Base-by-base conservation (phyloP, 129 eudicot species). In the Flaveria trinervia region DNA sequence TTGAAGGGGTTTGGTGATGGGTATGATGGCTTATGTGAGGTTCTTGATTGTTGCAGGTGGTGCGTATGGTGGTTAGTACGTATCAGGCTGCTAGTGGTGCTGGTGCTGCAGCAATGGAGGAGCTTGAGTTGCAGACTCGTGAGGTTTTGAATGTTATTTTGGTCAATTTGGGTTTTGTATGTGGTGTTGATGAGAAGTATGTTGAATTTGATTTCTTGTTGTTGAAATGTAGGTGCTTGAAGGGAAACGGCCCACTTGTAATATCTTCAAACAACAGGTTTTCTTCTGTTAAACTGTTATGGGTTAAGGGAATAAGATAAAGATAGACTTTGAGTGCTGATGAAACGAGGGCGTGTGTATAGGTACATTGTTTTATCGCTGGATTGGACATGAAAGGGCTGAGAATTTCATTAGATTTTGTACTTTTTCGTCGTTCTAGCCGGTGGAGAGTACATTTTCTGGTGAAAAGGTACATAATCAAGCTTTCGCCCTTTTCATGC, bases 71-170 rank as follows among this genome's bases (percentile, higher is more conserved):
- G 68, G 99, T 95, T 44, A 95, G 99, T 79, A 95, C 99, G 60
- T 95, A 91, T 76, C 99, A 95, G 84, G 97, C 99, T 51, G 99
- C 97, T 74, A 95, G 97, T 86, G 99, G 99, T 62, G 97, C 99
- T 60, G 99, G 99, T 80, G 99, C 99, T 57, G 99, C 99, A 18
- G 99, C 99, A 33, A 95, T 95, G 99, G 97, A 91, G 79, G 99
- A 95, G 88, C 99, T 95, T 71, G 93, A 85, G 70, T 85, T 78
- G 81, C 97, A 95, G 84, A 95, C 97, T 82, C 97, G 99, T 78
- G 99, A 95, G 97, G 97, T 95, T 72, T 65, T 64, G 43, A 66
- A 59, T 16, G 1, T 56, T 49, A 16, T 17, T 56, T 25, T 4
- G 30, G 16, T 41, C 25, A 11, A 0, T 11, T 26, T 26, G 8